Percentiles rank a stretch among this genome's conserved stretches.
Conservation (phyloP, 352 stramenopile genomes). For the Pythium folliculosum region DNA sequence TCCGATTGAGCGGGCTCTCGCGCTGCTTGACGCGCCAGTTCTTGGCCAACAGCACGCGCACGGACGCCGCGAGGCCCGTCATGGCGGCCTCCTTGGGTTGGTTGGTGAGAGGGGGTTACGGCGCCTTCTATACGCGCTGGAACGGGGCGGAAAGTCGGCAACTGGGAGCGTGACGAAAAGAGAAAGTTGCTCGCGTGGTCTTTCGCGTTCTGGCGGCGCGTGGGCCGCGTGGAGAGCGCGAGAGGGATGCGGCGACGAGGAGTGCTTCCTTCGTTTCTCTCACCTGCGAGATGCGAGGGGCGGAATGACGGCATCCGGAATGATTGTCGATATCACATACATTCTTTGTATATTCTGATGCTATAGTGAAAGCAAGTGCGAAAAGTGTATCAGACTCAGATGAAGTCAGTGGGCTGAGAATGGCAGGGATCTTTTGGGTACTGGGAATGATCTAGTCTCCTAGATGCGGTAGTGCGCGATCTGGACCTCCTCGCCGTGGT, state of each 20-base stretch:
- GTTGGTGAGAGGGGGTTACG: not conserved
- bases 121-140: not conserved
- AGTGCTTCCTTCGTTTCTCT: too few species aligned
- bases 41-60: slow-evolving; percentile 76
- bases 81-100: slow-evolving; percentile 9
- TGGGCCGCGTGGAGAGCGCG: not conserved
- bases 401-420: slow-evolving; percentile 1
- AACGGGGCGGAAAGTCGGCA: not conserved
- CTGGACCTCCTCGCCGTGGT: slow-evolving; percentile 93
- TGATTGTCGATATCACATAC: slow-evolving; percentile 4
- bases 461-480: slow-evolving; percentile 73
- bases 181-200: not conserved
- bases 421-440: not conserved
- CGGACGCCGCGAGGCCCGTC: slow-evolving; percentile 24
- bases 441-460: slow-evolving; percentile 1
- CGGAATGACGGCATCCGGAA: not conserved
- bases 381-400: slow-evolving; percentile 1
- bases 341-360: slow-evolving; percentile 3
- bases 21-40: slow-evolving; percentile 85
- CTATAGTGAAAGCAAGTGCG: not conserved
- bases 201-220: not conserved
- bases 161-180: too few species aligned
- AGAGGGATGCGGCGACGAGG: too few species aligned
- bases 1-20: slow-evolving; percentile 66
- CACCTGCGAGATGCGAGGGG: not conserved